Evolutionary conservation across 2,329 filamentous ascomycete genomes (phyloP), one percentile per base, ranked within the genome.

Genomic region (Ceratocystis colombiana): DNA sequence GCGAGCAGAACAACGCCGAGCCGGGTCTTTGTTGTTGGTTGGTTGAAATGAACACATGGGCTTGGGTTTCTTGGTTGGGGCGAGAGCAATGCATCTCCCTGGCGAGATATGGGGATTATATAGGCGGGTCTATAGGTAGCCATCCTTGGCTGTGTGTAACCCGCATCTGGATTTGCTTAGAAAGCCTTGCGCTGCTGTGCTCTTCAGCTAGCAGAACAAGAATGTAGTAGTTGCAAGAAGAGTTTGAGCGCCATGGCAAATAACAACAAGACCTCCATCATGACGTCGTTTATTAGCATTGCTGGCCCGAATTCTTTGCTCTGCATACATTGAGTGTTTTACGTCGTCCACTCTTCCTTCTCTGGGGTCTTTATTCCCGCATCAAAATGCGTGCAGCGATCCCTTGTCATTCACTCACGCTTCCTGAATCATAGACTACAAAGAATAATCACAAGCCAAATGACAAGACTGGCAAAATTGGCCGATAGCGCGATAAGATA

Each of bases 1-100:
- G 55, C 55, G 28, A 45, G 57, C 57, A 44, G 37, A 57, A 57
- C 64, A 66, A 53, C 28, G 8, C 28, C 55, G 28, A 33, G 55
- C 20, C 2, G 7, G 28, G 20, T 37, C 55, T 55, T 37, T 59
- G 55, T 59, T 59, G 55, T 59, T 30, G 28, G 28, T 15, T 59
- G 28, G 55, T 59, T 59, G 55, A 59, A 59, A 59, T 33, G 55
- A 22, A 37, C 55, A 59, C 55, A 59, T 59, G 55, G 55, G 55
- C 55, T 59, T 8, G 30, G 55, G 15, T 30, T 22, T 33, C 55
- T 41, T 59, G 28, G 55, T 59, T 37, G 28, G 55, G 55, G 55
- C 28, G 28, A 41, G 37, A 41, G 37, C 10, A 41, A 41, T 28
- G 48, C 48, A 53, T 53, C 25, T 28, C 20, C 48, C 48, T 41